phyloP scores from a whole-genome alignment of 495 filamentous ascomycete genomes.

The Durotheca rogersii region DNA sequence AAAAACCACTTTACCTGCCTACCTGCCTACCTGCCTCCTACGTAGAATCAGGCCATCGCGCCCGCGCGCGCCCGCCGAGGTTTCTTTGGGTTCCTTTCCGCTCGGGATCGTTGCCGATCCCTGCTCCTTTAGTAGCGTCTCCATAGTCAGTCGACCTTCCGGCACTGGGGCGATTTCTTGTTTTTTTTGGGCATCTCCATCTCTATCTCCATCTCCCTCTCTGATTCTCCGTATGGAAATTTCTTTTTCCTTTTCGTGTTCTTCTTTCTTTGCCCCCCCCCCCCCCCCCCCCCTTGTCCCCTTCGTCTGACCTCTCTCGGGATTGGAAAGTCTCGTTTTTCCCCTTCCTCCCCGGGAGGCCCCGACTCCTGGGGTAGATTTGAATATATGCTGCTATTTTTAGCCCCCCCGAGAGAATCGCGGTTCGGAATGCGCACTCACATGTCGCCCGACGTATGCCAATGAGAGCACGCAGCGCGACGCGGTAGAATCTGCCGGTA shows the following conservation, averaged over 20 bases:
- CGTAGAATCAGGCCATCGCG: neutral
- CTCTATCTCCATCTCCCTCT: neutral
- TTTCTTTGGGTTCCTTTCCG: too few species aligned
- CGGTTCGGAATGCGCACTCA: too few species aligned
- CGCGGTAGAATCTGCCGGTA: slow-evolving; percentile 49
- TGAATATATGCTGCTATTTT: too few species aligned
- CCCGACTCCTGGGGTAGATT: too few species aligned
- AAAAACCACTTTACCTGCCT: too few species aligned
- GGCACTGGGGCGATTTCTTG: neutral
- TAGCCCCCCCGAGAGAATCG: too few species aligned
- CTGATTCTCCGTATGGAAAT: too few species aligned
- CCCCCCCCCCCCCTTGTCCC: neutral
- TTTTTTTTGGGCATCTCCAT: neutral
- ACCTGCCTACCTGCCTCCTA: too few species aligned
- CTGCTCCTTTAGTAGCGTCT: neutral
- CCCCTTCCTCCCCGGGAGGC: too few species aligned
- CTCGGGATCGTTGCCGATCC: neutral
- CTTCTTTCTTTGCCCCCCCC: neutral
- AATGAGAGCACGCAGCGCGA: slow-evolving; percentile 25
- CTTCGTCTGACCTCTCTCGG: too few species aligned
- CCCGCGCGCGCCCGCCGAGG: neutral
- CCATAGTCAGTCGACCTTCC: neutral
- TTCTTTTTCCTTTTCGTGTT: neutral
- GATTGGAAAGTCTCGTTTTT: too few species aligned
- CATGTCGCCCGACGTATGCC: too few species aligned